Evolutionary conservation across 2,329 filamentous ascomycete genomes (phyloP).

Genomic region (Cercospora berteroae): DNA sequence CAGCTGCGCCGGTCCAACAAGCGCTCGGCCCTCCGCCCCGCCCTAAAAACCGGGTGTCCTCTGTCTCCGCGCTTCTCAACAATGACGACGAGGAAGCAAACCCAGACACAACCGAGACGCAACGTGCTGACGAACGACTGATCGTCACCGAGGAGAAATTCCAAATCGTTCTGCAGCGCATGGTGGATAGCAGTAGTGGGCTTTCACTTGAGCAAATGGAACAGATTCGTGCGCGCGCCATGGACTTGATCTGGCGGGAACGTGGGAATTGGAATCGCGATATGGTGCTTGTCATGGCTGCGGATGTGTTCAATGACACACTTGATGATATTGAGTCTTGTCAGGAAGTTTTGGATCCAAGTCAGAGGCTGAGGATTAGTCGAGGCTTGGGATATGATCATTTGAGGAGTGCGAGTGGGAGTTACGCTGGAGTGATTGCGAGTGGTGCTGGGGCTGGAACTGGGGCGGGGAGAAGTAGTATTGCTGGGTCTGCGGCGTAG

Average conservation of each 20-base stretch:
- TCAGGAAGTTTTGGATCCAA: conserved; percentile 45
- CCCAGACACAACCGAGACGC: background rate
- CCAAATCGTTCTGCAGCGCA: conserved; percentile 57
- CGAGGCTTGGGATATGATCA: background rate
- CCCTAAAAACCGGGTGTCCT: conserved; percentile 28
- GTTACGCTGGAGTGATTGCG: background rate
- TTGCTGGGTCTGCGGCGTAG: background rate
- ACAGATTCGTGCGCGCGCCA: conserved; percentile 84
- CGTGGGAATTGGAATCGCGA: conserved; percentile 81
- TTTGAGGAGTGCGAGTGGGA: background rate
- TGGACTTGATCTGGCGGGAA: conserved; percentile 83
- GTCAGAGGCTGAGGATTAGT: conserved; percentile 34
- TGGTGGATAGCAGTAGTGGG: conserved; percentile 68
- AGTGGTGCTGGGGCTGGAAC: background rate
- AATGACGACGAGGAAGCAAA: conserved; percentile 22
- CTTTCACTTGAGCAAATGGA: conserved; percentile 91
- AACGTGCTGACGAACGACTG: conserved; percentile 22
- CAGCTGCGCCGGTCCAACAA: conserved; percentile 27
- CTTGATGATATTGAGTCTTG: conserved; percentile 65
- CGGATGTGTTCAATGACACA: conserved; percentile 71
- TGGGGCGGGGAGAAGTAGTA: background rate
- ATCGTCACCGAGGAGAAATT: conserved; percentile 54
- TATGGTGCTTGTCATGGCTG: conserved; percentile 63
- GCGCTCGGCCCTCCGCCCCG: conserved; percentile 36
- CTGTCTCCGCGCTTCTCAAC: conserved; percentile 46